phyloP scores from a whole-genome alignment of 1,139 yeast genomes.

The Fermentozyma sake region DNA sequence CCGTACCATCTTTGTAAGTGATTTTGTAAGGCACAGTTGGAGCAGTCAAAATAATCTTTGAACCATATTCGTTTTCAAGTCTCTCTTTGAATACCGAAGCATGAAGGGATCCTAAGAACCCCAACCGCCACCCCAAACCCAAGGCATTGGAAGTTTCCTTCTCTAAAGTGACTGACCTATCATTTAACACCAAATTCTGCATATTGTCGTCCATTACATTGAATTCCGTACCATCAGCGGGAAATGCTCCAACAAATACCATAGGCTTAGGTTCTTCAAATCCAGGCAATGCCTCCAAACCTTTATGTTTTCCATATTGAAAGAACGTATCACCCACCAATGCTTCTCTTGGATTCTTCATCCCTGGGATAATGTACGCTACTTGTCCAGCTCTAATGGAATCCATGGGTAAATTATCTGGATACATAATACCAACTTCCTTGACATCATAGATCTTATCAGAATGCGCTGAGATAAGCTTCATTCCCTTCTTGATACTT shows the following conservation, averaged over 20 bases:
- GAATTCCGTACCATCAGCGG: slow-evolving; percentile 91
- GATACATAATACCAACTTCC: slow-evolving; percentile 95
- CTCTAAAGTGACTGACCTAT: slow-evolving; percentile 83
- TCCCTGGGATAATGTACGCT: slow-evolving; percentile 89
- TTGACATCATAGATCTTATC: slow-evolving; percentile 75
- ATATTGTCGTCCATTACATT: slow-evolving; percentile 86
- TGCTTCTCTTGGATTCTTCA: slow-evolving; percentile 85
- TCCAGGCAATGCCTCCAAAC: slow-evolving; percentile 80
- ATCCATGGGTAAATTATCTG: slow-evolving; percentile 68
- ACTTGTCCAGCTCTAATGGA: slow-evolving; percentile 83
- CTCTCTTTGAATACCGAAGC: slow-evolving; percentile 93
- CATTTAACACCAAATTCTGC: slow-evolving; percentile 83
- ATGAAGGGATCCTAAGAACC: slow-evolving; percentile 90
- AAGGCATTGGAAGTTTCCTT: slow-evolving; percentile 91
- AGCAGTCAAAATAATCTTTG: slow-evolving; percentile 85
- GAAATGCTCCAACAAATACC: slow-evolving; percentile 98
- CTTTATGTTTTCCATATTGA: slow-evolving; percentile 57
- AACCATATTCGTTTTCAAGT: slow-evolving; percentile 89
- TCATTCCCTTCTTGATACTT: slow-evolving; percentile 64
- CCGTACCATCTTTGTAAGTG: slow-evolving; percentile 58
- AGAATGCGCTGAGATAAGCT: slow-evolving; percentile 74
- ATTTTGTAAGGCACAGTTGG: slow-evolving; percentile 94
- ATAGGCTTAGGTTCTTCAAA: slow-evolving; percentile 96
- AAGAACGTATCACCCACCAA: slow-evolving; percentile 88
- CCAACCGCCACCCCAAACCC: slow-evolving; percentile 97